These are phyloP conservation scores for Rubus parviflorus DNA, from an alignment of 306 rosid genomes.

Conservation along the genomic window DNA sequence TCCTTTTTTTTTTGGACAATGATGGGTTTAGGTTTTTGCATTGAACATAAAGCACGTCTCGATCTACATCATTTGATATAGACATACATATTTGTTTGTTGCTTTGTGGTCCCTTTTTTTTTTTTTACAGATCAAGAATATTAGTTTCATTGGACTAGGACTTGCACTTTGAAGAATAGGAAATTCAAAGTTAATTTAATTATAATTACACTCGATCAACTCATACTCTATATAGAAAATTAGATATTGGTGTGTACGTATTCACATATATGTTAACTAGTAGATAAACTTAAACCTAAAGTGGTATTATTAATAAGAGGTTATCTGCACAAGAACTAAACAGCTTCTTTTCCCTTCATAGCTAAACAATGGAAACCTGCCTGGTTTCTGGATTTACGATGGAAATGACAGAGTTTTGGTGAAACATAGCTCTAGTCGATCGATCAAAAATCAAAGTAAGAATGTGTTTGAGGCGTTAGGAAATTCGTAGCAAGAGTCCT, in stretches of 20 bases:
- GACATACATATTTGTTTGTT: background rate
- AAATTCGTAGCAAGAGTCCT: background rate
- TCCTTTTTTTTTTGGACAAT: no score
- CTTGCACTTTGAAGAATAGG: background rate
- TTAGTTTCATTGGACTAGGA: conserved; percentile 27
- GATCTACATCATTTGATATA: background rate
- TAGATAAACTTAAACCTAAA: background rate
- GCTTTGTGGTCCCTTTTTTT: background rate
- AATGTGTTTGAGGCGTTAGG: background rate
- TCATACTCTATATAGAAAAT: background rate
- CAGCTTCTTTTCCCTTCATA: conserved; percentile 23
- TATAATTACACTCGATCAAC: background rate
- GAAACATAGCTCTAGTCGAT: background rate
- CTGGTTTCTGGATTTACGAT: conserved; percentile 33
- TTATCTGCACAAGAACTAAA: conserved; percentile 9
- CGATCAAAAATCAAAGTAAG: background rate
- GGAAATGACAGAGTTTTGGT: conserved; percentile 18
- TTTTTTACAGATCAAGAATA: background rate
- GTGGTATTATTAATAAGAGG: background rate
- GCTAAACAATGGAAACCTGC: conserved; percentile 14
- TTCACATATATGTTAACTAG: background rate
- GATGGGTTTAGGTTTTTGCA: background rate
- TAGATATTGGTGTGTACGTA: background rate
- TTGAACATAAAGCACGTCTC: background rate
- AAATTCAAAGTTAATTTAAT: background rate